Base-by-base conservation (phyloP, 352 stramenopile genomes). In the Phytophthora sojae region DNA sequence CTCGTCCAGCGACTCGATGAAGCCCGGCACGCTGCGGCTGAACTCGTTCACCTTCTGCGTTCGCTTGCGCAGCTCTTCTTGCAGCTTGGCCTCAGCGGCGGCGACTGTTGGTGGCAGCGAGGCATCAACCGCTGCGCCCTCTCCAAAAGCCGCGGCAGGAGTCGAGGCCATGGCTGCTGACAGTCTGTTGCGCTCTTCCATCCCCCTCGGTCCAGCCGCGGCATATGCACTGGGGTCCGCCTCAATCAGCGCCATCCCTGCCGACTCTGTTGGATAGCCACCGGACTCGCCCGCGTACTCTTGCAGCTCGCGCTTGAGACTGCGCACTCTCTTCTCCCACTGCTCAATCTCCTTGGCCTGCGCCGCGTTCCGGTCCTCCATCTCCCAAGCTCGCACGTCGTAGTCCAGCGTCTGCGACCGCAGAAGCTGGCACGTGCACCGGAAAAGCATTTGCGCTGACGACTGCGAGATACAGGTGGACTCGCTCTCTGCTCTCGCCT, bases 391-490 rank as follows among this genome's bases (percentile, higher is more conserved):
- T 8, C 79, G 85, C 14, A 88, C 71, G 19, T 91, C 78, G 25
- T 76, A 77, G 21, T 90, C 81, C 35, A 92, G 56, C 21, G 47
- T 52, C 50, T 84, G 75, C 6, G 71, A 68, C 11, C 73, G 57
- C 23, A 91, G 53, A 17, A 85, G 42, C 25, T 70, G 69, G 15
- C 75, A 82, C 30, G 80, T 79, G 47, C 77, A 86, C 25, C 73
- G 62, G 49, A 91, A 83, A 12, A 92, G 39, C 61, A 83, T 77
- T 25, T 67, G 42, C 0, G 79, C 67, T n/a, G 82, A 70, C 9
- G 68, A 50, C 49, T 74, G 62, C 29, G 73, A 74, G 19, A 74
- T 73, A 9, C 35, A 56, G 23, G 17, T 49, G 15, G 15, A 49
- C 42, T 57, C 47, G 8, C 30, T 63, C 17, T 51, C 15, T 19